A percentile compares a stretch with the other conserved stretches of the same genome.
Evolutionary conservation across 169 alveolate genomes (phyloP).

Genomic region (Plasmodium reichenowi): DNA sequence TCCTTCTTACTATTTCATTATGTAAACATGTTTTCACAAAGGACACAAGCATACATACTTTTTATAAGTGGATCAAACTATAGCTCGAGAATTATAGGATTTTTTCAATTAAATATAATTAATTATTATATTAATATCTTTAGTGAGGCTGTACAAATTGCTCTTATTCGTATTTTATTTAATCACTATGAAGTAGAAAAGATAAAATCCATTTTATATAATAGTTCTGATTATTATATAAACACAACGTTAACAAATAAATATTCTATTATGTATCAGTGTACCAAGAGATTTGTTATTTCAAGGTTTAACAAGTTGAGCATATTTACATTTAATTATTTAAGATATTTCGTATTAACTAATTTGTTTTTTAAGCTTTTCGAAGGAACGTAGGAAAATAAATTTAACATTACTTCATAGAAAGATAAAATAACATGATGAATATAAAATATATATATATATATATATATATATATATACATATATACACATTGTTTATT

Average conservation of each 20-base stretch:
- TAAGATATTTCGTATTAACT: slow-evolving; percentile 55
- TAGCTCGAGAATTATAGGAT: slow-evolving; percentile 31
- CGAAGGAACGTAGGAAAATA: slow-evolving; percentile 42
- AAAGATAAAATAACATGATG: neutral
- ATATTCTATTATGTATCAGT: slow-evolving; percentile 44
- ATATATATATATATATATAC: neutral
- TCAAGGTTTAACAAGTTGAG: slow-evolving; percentile 38
- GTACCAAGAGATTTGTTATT: slow-evolving; percentile 40
- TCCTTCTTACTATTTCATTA: slow-evolving; percentile 54
- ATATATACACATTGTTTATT: neutral
- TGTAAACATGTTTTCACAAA: slow-evolving; percentile 48
- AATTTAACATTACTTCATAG: neutral
- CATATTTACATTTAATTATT: slow-evolving; percentile 44
- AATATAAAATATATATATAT: neutral
- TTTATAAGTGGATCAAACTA: slow-evolving; percentile 48
- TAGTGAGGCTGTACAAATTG: slow-evolving; percentile 28
- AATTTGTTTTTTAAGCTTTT: slow-evolving; percentile 35
- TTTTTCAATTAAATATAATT: slow-evolving; percentile 44
- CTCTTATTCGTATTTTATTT: slow-evolving; percentile 25
- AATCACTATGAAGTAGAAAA: slow-evolving; percentile 13
- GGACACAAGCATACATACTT: slow-evolving; percentile 30
- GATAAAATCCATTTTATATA: slow-evolving; percentile 20
- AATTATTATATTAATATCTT: slow-evolving; percentile 43
- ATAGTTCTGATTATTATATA: slow-evolving; percentile 38
- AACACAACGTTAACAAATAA: slow-evolving; percentile 18